Evolutionary conservation across 805 yeast genomes (phyloP).

Genomic region (Peterozyma xylosa): DNA sequence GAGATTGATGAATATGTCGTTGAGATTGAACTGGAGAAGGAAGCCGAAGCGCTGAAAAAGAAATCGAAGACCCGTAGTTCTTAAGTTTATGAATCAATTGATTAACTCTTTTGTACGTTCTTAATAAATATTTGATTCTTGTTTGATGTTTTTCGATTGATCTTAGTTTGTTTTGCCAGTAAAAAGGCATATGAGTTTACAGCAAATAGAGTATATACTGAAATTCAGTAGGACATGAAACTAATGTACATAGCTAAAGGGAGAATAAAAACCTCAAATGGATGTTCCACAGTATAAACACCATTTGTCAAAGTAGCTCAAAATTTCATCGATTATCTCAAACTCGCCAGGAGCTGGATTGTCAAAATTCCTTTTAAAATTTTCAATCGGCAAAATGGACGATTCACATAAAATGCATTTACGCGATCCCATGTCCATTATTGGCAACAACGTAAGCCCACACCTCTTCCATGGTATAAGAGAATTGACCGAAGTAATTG

Average conservation of each 20-base stretch:
- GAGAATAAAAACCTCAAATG: neutral
- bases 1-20: constrained; percentile 70
- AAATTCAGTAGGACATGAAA: neutral
- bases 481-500: neutral
- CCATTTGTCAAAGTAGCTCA: neutral
- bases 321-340: neutral
- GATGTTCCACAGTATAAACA: constrained; percentile 6
- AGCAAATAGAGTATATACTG: neutral
- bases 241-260: neutral
- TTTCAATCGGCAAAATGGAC: neutral
- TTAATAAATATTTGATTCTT: constrained; percentile 2
- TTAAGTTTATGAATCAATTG: neutral
- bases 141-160: neutral
- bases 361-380: neutral
- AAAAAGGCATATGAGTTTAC: neutral
- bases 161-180: neutral
- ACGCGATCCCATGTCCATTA: constrained; percentile 1
- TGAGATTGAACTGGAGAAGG: constrained; percentile 83
- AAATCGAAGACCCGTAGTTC: constrained; percentile 26
- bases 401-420: constrained; percentile 1
- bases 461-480: constrained; percentile 7
- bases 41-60: constrained; percentile 72
- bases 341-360: neutral
- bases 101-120: neutral
- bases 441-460: constrained; percentile 5